Evolutionary conservation across 2,329 filamentous ascomycete genomes (phyloP).

Genomic region (Trichoderma sp.): DNA sequence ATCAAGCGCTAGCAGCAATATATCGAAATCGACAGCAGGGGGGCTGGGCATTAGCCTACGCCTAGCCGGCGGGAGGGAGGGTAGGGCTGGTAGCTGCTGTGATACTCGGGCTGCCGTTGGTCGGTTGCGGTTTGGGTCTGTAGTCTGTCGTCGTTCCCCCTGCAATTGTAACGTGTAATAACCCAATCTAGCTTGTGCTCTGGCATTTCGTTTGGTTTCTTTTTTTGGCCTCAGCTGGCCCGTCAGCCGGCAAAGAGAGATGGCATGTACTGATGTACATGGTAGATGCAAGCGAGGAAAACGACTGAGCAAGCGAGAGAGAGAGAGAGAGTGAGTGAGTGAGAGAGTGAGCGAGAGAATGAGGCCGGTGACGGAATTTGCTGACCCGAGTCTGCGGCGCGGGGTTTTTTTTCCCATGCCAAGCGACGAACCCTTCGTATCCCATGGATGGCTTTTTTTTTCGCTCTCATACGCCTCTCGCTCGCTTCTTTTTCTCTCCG

Average conservation of each 20-base stretch:
- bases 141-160: too few relatives aligned
- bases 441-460: background rate
- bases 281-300: too few relatives aligned
- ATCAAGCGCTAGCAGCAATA: background rate
- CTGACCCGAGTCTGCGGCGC: background rate
- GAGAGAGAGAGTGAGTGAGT: background rate
- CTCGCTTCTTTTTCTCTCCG: background rate
- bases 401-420: background rate
- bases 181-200: background rate
- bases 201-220: background rate
- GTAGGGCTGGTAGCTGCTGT: background rate
- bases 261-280: background rate
- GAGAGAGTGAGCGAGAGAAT: background rate
- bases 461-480: background rate
- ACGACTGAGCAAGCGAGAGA: background rate
- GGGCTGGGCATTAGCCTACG: background rate
- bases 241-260: background rate
- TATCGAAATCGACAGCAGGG: background rate
- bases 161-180: background rate
- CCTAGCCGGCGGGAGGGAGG: slow-evolving; percentile 1
- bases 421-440: background rate
- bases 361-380: background rate
- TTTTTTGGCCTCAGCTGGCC: background rate
- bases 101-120: background rate
- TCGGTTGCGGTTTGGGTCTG: too few relatives aligned